Evolutionary conservation across 495 filamentous ascomycete species (phyloP).

Genomic region (Pyrenula aspistea): DNA sequence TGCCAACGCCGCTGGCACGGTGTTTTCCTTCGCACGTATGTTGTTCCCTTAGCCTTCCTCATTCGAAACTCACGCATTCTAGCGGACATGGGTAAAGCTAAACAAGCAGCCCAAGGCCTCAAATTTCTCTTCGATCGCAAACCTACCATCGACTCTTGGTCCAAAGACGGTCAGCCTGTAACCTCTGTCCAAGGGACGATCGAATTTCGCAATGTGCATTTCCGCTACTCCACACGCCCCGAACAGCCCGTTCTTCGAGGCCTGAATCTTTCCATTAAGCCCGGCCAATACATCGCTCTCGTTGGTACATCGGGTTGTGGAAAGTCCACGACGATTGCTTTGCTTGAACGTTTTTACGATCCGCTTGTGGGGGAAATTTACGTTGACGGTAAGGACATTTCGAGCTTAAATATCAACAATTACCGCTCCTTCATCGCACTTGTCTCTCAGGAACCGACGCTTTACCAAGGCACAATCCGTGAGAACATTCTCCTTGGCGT

Average conservation of each 20-base stretch:
- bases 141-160: slow-evolving; percentile 77
- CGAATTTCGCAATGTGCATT: slow-evolving; percentile 69
- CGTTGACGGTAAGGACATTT: slow-evolving; percentile 66
- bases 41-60: background rate
- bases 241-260: slow-evolving; percentile 70
- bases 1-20: slow-evolving; percentile 68
- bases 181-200: slow-evolving; percentile 50
- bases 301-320: slow-evolving; percentile 77
- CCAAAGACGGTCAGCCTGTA: slow-evolving; percentile 50
- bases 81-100: slow-evolving; percentile 80
- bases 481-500: slow-evolving; percentile 73
- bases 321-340: slow-evolving; percentile 69
- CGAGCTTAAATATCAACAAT: slow-evolving; percentile 59
- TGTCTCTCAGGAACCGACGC: slow-evolving; percentile 75
- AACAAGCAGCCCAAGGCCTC: slow-evolving; percentile 63
- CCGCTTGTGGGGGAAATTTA: slow-evolving; percentile 59
- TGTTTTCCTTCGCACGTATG: slow-evolving; percentile 63
- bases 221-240: slow-evolving; percentile 69
- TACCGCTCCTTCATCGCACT: slow-evolving; percentile 69
- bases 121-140: slow-evolving; percentile 68
- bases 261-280: slow-evolving; percentile 57
- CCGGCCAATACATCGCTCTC: slow-evolving; percentile 68
- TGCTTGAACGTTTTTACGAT: slow-evolving; percentile 81
- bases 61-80: background rate
- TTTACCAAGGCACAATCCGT: slow-evolving; percentile 75